Base-by-base conservation (phyloP, 805 yeast genomes). In the Spathaspora boniae region DNA sequence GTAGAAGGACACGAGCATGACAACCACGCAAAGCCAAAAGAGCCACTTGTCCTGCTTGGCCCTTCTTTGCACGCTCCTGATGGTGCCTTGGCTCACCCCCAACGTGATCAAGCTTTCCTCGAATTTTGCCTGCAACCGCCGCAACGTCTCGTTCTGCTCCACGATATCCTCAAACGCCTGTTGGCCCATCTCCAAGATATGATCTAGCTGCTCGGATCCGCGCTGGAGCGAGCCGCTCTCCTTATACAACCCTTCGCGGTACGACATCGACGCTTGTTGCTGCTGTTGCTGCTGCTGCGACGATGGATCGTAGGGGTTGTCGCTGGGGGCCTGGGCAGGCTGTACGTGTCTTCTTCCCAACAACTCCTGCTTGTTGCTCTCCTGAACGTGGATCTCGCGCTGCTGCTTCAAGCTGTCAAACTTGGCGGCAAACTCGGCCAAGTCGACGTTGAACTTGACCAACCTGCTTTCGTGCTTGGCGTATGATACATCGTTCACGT, bases 101-200 rank as follows among this genome's bases (percentile, higher is more conserved):
- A 93, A 69, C 1, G 96, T 87, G 31, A 76, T 70, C 43, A 93
- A 76, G 17, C 85, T 74, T 34, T 78, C 72, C 30, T 80, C 76
- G 64, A 93, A 70, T 44, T 71, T 76, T 28, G 68, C 60, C 44
- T 82, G 86, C 20, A 91, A 70, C 40, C 68, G 67, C 38, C 72
- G 65, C 38, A 91, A 68, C 19, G 81, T 70, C 49, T 81, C 82
- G 56, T 86, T 86, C 54, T 93, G 97, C 31, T 82, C 88, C 14
- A 84, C 82, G 16, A 93, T 67, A 53, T 89, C 95, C 33, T 85
- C 94, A 45, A 87, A 76, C 2, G 96, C 86, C 32, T 74, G 73
- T 41, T 83, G 77, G 2, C 97, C 98, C 82, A 86, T 83, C 50
- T 86, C 97, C 28, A 93, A 58, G 27, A 93, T 86, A 45, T 86